These are phyloP conservation scores for Radiomyces spectabilis DNA, from an alignment of 192 early-diverging fungal species.

Conservation along the genomic window DNA sequence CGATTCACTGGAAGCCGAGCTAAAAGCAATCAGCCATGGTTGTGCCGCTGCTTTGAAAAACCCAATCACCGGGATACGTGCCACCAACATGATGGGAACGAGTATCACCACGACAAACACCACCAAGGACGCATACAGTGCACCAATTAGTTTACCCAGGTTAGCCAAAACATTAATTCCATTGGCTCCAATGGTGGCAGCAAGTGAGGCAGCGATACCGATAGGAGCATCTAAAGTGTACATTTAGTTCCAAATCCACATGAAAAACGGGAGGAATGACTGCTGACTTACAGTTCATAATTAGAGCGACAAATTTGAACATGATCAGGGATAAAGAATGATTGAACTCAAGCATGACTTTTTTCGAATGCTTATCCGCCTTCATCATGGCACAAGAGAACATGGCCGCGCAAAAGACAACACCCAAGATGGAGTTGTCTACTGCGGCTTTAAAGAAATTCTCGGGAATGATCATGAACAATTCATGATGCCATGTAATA, in stretches of 20 bases:
- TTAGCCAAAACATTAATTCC: conserved; percentile 49
- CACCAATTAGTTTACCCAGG: conserved; percentile 63
- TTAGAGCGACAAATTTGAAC: conserved; percentile 53
- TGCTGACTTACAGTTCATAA: too few species aligned
- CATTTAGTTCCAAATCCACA: too few species aligned
- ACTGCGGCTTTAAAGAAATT: conserved; percentile 49
- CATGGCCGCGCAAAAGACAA: conserved; percentile 58
- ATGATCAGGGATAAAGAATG: conserved; percentile 48
- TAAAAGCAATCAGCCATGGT: conserved; percentile 67
- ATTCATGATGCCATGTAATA: conserved; percentile 47
- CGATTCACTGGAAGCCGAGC: conserved; percentile 67
- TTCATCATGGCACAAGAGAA: conserved; percentile 53
- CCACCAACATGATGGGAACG: conserved; percentile 48
- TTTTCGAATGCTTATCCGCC: conserved; percentile 30
- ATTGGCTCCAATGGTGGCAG: conserved; percentile 50
- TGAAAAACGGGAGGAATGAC: too few species aligned
- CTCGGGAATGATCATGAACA: conserved; percentile 51
- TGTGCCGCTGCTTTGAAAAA: conserved; percentile 43
- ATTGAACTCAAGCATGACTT: conserved; percentile 46
- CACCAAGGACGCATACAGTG: conserved; percentile 49
- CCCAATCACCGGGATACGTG: conserved; percentile 41
- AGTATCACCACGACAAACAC: conserved; percentile 52
- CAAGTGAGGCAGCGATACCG: conserved; percentile 49
- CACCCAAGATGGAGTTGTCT: conserved; percentile 32
- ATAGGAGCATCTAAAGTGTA: conserved; percentile 65